Evolutionary conservation across 345 rosid genomes (phyloP).

Genomic region (Linum usitatissimum): DNA sequence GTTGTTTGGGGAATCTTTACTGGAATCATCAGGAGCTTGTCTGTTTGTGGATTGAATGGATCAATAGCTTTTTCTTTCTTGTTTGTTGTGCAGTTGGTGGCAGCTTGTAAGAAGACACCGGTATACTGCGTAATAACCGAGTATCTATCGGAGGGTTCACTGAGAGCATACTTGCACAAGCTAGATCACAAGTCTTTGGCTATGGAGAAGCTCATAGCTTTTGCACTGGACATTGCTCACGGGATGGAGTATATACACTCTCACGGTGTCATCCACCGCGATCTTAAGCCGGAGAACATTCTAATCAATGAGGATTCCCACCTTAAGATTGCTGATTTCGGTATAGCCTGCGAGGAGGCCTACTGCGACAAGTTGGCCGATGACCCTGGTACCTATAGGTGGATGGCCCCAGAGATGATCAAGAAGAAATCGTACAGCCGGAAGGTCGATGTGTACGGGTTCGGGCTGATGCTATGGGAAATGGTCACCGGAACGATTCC

Average conservation of each 20-base stretch:
- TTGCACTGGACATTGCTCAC: constrained; percentile 71
- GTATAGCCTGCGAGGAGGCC: constrained; percentile 91
- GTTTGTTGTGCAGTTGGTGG: constrained; percentile 41
- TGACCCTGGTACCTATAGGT: constrained; percentile 95
- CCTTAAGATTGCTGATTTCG: constrained; percentile 88
- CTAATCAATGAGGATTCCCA: constrained; percentile 63
- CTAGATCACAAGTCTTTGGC: constrained; percentile 70
- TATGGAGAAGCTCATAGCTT: constrained; percentile 42
- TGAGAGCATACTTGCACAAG: constrained; percentile 89
- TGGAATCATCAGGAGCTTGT: background rate
- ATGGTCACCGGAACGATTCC: constrained; percentile 90
- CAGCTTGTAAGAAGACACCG: constrained; percentile 62
- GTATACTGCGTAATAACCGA: constrained; percentile 63
- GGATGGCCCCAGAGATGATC: constrained; percentile 99
- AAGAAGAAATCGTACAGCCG: constrained; percentile 71
- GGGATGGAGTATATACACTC: constrained; percentile 96
- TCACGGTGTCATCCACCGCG: constrained; percentile 78
- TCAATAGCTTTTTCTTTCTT: background rate
- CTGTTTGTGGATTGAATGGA: background rate
- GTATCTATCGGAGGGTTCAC: constrained; percentile 61
- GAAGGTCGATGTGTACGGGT: constrained; percentile 88
- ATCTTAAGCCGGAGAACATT: constrained; percentile 94
- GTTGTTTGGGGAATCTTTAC: too few relatives aligned
- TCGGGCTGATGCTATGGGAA: constrained; percentile 95
- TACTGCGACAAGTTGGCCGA: constrained; percentile 72